Conservation (phyloP, 805 yeast genomes). For the Lipomyces starkeyi region DNA sequence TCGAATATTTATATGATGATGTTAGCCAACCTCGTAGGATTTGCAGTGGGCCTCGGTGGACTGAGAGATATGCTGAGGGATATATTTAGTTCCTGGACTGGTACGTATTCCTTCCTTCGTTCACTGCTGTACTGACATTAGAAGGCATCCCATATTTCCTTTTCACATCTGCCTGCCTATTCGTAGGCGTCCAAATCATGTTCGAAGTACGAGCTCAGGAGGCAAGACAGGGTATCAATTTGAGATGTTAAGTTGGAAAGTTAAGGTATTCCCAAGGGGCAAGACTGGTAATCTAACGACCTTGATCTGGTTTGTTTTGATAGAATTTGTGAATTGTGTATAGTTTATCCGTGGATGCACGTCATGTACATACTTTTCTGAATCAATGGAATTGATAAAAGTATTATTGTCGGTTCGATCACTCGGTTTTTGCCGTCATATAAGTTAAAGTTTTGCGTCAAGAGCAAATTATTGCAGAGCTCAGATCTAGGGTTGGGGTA, state of each 20-base stretch:
- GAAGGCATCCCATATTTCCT: constrained; percentile 50
- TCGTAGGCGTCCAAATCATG: constrained; percentile 90
- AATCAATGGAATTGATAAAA: not conserved
- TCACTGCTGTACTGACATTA: not conserved
- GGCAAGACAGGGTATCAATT: constrained; percentile 78
- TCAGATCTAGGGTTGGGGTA: not conserved
- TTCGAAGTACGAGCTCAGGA: constrained; percentile 90
- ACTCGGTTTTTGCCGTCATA: too few species aligned
- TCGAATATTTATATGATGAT: constrained; percentile 96
- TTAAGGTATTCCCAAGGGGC: not conserved
- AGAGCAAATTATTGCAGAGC: not conserved
- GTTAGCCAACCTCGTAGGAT: constrained; percentile 93
- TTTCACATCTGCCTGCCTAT: constrained; percentile 70
- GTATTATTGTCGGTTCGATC: too few species aligned
- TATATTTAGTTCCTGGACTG: constrained; percentile 73
- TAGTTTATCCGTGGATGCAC: not conserved
- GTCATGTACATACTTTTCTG: not conserved
- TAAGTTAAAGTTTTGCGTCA: not conserved
- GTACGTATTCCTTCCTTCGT: constrained; percentile 44
- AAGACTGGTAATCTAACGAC: not conserved
- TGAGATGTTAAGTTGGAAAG: constrained; percentile 62
- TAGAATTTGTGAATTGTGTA: not conserved
- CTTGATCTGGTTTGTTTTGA: not conserved
- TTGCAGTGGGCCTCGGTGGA: constrained; percentile 92
- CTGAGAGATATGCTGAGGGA: constrained; percentile 66